phyloP scores from a whole-genome alignment of 441 rosid genomes.

The Raphanus hybrid region DNA sequence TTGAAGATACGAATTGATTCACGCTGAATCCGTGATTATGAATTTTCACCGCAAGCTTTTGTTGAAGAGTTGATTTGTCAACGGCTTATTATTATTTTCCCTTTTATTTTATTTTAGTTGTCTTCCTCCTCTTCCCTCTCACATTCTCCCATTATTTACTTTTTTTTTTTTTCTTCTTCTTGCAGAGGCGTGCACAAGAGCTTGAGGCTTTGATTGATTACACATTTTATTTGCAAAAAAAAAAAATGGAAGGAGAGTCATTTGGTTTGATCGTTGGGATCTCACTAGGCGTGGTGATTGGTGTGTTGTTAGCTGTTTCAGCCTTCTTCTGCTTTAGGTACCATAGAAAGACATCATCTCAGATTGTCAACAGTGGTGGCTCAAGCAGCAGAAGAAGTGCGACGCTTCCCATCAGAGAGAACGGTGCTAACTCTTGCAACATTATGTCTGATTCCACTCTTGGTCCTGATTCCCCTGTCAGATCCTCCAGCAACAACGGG shows the following conservation, averaged over 20 bases:
- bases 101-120: neutral
- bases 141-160: neutral
- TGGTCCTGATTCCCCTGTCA: conserved; percentile 88
- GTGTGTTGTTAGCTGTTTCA: conserved; percentile 52
- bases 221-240: conserved; percentile 41
- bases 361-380: conserved; percentile 65
- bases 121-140: neutral
- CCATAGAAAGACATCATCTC: conserved; percentile 58
- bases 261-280: conserved; percentile 88
- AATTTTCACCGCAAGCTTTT: conserved; percentile 30
- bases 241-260: conserved; percentile 82
- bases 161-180: neutral
- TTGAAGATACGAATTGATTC: conserved; percentile 28
- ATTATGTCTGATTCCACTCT: conserved; percentile 83
- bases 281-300: conserved; percentile 94
- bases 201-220: conserved; percentile 15
- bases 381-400: conserved; percentile 77
- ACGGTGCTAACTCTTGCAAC: conserved; percentile 75
- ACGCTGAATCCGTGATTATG: conserved; percentile 12
- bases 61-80: conserved; percentile 36
- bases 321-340: conserved; percentile 67
- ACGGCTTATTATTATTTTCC: neutral
- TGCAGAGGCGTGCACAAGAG: conserved; percentile 51
- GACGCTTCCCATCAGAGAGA: conserved; percentile 76
- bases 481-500: conserved; percentile 61